Evolutionary conservation across 2,329 filamentous ascomycete species (phyloP).

Genomic region (Akanthomyces uredinophilus): DNA sequence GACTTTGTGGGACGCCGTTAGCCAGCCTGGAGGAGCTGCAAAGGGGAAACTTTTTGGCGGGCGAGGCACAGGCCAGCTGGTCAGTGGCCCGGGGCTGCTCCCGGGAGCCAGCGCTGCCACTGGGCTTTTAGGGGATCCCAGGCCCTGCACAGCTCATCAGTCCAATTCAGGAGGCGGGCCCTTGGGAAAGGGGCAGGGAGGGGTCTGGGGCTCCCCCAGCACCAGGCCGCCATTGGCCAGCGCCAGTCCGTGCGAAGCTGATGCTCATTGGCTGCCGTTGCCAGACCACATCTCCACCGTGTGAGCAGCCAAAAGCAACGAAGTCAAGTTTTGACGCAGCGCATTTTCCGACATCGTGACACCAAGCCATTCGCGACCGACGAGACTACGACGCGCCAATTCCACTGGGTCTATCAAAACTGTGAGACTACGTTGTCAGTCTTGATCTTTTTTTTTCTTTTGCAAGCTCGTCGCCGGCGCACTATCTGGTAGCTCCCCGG

Average conservation of each 20-base stretch:
- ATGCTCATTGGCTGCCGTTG: conserved; percentile 10
- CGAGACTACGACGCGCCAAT: conserved; percentile 1
- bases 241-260: conserved; percentile 7
- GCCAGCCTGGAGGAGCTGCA: conserved; percentile 13
- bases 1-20: conserved; percentile 16
- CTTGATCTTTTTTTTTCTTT: not conserved
- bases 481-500: not conserved
- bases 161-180: conserved; percentile 13
- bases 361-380: not conserved
- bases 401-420: not conserved
- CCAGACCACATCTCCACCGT: not conserved
- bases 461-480: not conserved
- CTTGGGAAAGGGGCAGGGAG: conserved; percentile 12
- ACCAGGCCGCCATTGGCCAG: conserved; percentile 12
- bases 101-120: not conserved
- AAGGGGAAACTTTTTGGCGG: conserved; percentile 14
- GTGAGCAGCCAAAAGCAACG: conserved; percentile 10
- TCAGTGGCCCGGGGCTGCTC: conserved; percentile 1
- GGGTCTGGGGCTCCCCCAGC: not conserved
- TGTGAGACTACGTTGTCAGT: not conserved
- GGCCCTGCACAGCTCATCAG: not conserved
- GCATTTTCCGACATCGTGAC: conserved; percentile 7
- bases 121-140: conserved; percentile 1
- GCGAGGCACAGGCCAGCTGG: conserved; percentile 14
- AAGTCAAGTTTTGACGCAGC: conserved; percentile 10